A percentile compares a stretch with the other conserved stretches of the same genome.
Conservation (phyloP, 331 rosid species). For the Stylosanthes scabra region DNA sequence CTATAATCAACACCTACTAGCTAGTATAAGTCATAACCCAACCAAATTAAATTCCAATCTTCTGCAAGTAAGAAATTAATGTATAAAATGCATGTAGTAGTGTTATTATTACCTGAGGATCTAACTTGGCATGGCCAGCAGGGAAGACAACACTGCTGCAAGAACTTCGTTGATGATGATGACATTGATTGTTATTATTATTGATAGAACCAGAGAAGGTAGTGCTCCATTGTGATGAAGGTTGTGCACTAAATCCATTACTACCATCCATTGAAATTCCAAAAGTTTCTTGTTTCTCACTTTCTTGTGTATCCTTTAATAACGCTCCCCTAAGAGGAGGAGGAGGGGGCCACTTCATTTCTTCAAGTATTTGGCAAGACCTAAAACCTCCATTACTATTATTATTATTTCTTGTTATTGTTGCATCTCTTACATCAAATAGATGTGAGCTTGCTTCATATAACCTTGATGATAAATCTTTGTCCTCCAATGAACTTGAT, state of each 20-base stretch:
- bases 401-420: constrained; percentile 26
- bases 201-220: constrained; percentile 8
- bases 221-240: constrained; percentile 31
- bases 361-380: constrained; percentile 52
- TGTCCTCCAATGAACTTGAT: constrained; percentile 45
- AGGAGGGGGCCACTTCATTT: constrained; percentile 56
- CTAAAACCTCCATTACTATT: constrained; percentile 38
- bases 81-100: neutral
- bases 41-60: neutral
- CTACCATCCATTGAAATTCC: constrained; percentile 26
- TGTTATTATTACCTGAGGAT: constrained; percentile 40
- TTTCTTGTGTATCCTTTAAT: constrained; percentile 16
- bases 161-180: constrained; percentile 32
- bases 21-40: neutral
- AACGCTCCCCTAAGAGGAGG: neutral
- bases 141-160: constrained; percentile 26
- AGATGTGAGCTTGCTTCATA: constrained; percentile 38
- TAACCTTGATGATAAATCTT: constrained; percentile 22
- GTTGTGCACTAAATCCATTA: neutral
- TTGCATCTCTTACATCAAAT: constrained; percentile 48
- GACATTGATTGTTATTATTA: neutral
- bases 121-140: constrained; percentile 29
- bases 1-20: no score
- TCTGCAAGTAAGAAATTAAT: neutral
- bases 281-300: neutral